Evolutionary conservation across 768 basidiomycete genomes (phyloP), one percentile per base, ranked within the genome.

Genomic region (Basidioascus undulatus): DNA sequence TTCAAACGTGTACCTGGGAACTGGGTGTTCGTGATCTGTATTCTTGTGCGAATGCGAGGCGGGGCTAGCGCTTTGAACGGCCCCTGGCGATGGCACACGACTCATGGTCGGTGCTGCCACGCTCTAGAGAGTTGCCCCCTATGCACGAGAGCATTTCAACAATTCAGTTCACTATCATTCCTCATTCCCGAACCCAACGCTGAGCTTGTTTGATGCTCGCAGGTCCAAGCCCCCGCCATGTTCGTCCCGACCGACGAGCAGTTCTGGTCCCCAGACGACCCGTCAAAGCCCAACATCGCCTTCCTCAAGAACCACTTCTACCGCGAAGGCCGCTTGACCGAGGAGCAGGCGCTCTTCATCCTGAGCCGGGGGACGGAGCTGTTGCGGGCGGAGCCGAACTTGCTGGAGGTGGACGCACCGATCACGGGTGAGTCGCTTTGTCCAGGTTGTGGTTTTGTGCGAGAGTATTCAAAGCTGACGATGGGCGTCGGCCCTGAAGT

Each of bases 301-400:
- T 96, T 84, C 59, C 68, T 98, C 47, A 98, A 96, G 65, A 96
- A 94, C 53, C 92, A 98, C 61, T 94, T 98, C 57, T 96, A 96
- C 59, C 71, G 92, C 27, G 89, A 94, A 58, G 89, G 89, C 0
- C 66, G 87, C 38, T 50, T 96, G 49, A 86, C 74, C 15, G 89
- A 96, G 57, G 82, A 87, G 34, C 49, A 50, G 57, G 92, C 92
- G 4, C 56, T 92, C 47, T 92, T 75, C 66, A 96, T 98, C 55
- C 61, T 98, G 49, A 71, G 79, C 47, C 77, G 74, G 59, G 79
- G 71, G n/a, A 75, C 78, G 0, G 79, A 83, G 47, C 48, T 96
- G 18, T 63, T 98, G 52, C 70, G 70, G 47, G 60, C 67, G 37
- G 92, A 98, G 61, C 70, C 78, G 12, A 96, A 96, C 55, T 68